Evolutionary conservation across 1,139 yeast species (phyloP).

Genomic region (Saccharomyces uvarum): DNA sequence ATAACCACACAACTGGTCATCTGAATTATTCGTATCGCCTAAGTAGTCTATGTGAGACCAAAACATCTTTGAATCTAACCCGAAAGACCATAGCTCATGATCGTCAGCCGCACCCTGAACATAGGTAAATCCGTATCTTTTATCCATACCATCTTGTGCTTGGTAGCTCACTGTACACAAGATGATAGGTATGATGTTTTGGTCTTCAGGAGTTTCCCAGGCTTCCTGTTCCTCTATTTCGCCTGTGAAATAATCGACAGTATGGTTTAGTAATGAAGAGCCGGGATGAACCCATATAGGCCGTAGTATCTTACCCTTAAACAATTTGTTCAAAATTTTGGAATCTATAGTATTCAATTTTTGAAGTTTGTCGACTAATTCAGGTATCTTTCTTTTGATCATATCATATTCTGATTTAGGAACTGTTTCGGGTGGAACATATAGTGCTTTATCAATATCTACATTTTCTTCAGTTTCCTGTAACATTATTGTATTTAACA

Average conservation of each 20-base stretch:
- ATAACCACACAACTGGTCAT: constrained; percentile 34
- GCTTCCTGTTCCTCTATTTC: constrained; percentile 13
- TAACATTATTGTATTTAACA: constrained; percentile 49
- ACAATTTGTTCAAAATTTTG: constrained; percentile 29
- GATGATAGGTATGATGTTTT: constrained; percentile 38
- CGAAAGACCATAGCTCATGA: constrained; percentile 75
- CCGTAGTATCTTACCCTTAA: constrained; percentile 44
- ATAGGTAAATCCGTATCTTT: constrained; percentile 45
- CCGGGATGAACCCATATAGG: constrained; percentile 73
- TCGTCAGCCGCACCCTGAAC: constrained; percentile 94
- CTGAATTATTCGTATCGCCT: constrained; percentile 33
- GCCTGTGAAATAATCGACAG: constrained; percentile 25
- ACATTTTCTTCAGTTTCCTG: constrained; percentile 3
- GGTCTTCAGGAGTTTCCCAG: constrained; percentile 21
- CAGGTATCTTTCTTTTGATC: constrained; percentile 44
- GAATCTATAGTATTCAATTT: constrained; percentile 36
- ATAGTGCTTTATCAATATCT: constrained; percentile 31
- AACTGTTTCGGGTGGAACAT: constrained; percentile 48
- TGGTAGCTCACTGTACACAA: constrained; percentile 60
- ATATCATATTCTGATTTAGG: constrained; percentile 51
- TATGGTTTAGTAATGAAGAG: constrained; percentile 23
- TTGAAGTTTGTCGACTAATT: constrained; percentile 42
- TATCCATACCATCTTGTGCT: constrained; percentile 48
- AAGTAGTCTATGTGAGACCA: constrained; percentile 45
- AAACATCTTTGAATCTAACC: constrained; percentile 46